Percentiles rank a stretch among this genome's conserved stretches.
Conservation (phyloP, 2,329 filamentous ascomycete species). For the Aspergillus sclerotialis region DNA sequence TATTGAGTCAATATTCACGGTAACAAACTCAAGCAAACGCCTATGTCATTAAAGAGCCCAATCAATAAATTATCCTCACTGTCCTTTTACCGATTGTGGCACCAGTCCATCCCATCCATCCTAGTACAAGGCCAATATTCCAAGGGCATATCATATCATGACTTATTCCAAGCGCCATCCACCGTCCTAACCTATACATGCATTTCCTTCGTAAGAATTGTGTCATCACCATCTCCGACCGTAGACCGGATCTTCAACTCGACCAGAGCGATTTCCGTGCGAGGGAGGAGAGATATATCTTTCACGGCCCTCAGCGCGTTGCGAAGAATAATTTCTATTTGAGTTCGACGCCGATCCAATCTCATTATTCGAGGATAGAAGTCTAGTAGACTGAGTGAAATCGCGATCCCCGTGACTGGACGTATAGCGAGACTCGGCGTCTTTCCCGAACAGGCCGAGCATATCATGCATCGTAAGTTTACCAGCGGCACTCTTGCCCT, state of each 20-base stretch:
- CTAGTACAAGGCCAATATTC: too few species aligned
- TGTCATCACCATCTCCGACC: conserved; percentile 22
- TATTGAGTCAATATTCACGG: too few species aligned
- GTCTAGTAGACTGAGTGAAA: conserved; percentile 23
- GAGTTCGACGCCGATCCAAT: conserved; percentile 9
- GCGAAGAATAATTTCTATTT: conserved; percentile 3
- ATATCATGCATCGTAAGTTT: conserved; percentile 93
- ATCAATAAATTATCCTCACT: too few species aligned
- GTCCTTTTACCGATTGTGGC: too few species aligned
- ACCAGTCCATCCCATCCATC: too few species aligned
- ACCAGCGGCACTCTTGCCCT: conserved; percentile 65
- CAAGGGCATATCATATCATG: too few species aligned
- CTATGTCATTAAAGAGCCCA: too few species aligned
- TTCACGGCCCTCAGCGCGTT: not conserved
- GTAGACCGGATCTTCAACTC: conserved; percentile 19
- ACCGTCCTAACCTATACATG: not conserved
- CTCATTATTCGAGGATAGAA: conserved; percentile 23
- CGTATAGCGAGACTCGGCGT: conserved; percentile 46
- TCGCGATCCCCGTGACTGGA: conserved; percentile 36
- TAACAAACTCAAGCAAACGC: too few species aligned
- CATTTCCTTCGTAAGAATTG: too few species aligned
- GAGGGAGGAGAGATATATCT: conserved; percentile 4
- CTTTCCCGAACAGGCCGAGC: conserved; percentile 75
- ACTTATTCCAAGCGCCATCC: too few species aligned
- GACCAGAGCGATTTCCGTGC: conserved; percentile 4